These are phyloP conservation scores for Aspergillus pseudoviridinutans DNA, from an alignment of 2,329 filamentous ascomycete genomes.

Conservation along the genomic window DNA sequence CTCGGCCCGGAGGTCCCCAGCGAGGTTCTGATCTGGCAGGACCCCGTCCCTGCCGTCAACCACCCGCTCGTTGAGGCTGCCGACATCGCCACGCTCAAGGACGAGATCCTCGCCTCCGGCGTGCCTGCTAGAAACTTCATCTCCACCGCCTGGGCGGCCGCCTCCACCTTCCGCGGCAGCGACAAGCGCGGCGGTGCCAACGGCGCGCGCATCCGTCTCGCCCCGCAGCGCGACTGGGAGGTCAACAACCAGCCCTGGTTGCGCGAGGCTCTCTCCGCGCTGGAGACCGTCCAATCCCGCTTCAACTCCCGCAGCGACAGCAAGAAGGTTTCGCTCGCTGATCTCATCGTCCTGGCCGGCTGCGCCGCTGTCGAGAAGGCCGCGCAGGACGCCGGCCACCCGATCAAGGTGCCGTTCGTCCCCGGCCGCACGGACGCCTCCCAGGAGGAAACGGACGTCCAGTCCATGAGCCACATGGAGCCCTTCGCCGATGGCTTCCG, in stretches of 20 bases:
- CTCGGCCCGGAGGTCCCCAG: conserved; percentile 69
- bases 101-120: conserved; percentile 61
- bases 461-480: conserved; percentile 63
- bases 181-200: conserved; percentile 84
- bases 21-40: conserved; percentile 70
- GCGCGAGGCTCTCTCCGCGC: conserved; percentile 54
- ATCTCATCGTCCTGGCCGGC: conserved; percentile 74
- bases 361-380: conserved; percentile 69
- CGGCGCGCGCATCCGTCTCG: conserved; percentile 70
- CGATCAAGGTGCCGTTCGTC: conserved; percentile 64
- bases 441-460: conserved; percentile 66
- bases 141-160: conserved; percentile 64
- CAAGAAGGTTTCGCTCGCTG: conserved; percentile 74
- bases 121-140: conserved; percentile 60
- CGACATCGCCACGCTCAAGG: conserved; percentile 65
- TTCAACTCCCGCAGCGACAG: conserved; percentile 57
- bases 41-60: conserved; percentile 61
- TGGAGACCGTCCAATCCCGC: conserved; percentile 62
- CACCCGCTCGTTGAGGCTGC: conserved; percentile 57
- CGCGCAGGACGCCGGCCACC: conserved; percentile 35
- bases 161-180: conserved; percentile 67
- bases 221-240: conserved; percentile 68
- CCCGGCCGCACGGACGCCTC: conserved; percentile 69
- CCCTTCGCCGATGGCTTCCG: conserved; percentile 73
- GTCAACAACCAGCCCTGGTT: conserved; percentile 70